These are phyloP conservation scores for Pleurozium schreberi DNA, from an alignment of 225 moss, liverwort and hornwort genomes.

Conservation along the genomic window DNA sequence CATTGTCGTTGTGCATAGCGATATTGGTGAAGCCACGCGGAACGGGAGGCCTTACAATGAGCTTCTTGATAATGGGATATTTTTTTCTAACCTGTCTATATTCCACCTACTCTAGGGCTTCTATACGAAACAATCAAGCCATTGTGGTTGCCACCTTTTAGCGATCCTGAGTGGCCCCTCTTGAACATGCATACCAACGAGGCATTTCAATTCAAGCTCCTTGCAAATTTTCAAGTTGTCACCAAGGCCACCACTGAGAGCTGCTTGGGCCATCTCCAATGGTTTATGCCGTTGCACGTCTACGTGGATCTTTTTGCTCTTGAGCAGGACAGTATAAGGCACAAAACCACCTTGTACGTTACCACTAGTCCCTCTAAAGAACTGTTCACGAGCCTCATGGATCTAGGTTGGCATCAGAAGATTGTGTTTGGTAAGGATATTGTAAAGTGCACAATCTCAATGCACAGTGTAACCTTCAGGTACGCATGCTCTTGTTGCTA, in stretches of 20 bases:
- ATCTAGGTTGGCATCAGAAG: background rate
- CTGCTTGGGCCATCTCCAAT: background rate
- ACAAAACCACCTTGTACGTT: background rate
- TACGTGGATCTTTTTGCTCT: background rate
- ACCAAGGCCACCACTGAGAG: no score
- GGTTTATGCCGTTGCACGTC: background rate
- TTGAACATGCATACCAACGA: no score
- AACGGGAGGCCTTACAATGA: background rate
- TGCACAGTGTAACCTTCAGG: no score
- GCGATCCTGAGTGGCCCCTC: no score
- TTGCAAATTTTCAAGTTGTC: no score
- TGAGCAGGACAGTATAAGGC: background rate
- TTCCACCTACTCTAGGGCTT: no score
- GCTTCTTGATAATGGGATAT: background rate
- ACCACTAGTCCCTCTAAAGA: background rate
- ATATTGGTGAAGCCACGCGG: background rate
- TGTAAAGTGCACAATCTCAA: no score
- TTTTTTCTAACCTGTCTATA: no score
- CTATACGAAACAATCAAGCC: no score
- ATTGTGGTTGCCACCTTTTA: no score
- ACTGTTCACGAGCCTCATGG: background rate
- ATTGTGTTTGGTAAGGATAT: no score
- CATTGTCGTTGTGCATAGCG: background rate
- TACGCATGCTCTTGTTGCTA: rapidly evolving
- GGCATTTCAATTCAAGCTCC: no score